phyloP scores from a whole-genome alignment of 176 grass and related monocot genomes.

The Puya raimondii region DNA sequence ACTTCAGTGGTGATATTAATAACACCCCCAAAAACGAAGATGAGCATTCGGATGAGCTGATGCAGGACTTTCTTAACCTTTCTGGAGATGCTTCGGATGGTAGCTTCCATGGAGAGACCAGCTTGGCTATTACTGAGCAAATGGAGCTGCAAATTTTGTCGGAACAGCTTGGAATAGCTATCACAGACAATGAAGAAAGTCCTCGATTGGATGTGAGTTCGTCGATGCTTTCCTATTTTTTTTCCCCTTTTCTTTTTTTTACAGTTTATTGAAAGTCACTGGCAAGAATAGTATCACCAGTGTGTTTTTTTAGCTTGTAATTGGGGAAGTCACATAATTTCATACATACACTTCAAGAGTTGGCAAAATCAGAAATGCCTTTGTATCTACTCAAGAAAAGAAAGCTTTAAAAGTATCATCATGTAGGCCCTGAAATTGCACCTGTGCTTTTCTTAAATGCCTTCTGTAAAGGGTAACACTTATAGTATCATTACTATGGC shows the following conservation, averaged over 20 bases:
- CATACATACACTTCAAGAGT: too few relatives aligned
- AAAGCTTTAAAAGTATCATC: neutral
- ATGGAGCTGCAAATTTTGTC: slow-evolving; percentile 75
- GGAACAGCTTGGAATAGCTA: slow-evolving; percentile 66
- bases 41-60: slow-evolving; percentile 29
- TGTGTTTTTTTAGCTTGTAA: too few relatives aligned
- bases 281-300: too few relatives aligned
- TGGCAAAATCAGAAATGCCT: too few relatives aligned
- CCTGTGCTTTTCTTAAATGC: too few relatives aligned
- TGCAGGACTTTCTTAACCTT: slow-evolving; percentile 64
- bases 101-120: slow-evolving; percentile 33
- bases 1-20: slow-evolving; percentile 27
- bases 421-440: too few relatives aligned
- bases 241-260: neutral
- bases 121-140: slow-evolving; percentile 41
- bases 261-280: neutral
- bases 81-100: slow-evolving; percentile 56
- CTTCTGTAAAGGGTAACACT: too few relatives aligned
- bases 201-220: slow-evolving; percentile 68
- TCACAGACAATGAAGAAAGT: slow-evolving; percentile 64
- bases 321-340: too few relatives aligned
- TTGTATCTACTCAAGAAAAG: too few relatives aligned
- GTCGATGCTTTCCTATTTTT: neutral
- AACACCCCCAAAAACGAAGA: slow-evolving; percentile 21
- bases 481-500: too few relatives aligned